Conservation (phyloP, 179 eudicot species). For the Silene coronaria region DNA sequence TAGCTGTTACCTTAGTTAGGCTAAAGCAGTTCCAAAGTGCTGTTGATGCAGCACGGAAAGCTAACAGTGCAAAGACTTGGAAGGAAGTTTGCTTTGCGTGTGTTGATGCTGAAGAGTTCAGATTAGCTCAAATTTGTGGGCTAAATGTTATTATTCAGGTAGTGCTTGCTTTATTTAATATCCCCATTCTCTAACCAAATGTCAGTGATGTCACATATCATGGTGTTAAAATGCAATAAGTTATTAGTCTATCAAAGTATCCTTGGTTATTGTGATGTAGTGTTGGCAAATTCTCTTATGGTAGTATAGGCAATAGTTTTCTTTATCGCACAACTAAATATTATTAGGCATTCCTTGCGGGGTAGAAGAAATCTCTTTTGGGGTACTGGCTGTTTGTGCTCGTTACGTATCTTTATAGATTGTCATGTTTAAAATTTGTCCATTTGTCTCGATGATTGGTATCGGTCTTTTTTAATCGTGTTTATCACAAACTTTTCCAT, state of each 20-base stretch:
- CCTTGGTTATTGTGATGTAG: neutral
- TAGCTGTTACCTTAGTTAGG: conserved; percentile 73
- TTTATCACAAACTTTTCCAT: neutral
- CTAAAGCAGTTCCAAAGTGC: conserved; percentile 84
- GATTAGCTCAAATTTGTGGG: conserved; percentile 92
- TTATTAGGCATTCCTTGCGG: too few relatives aligned
- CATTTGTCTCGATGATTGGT: neutral
- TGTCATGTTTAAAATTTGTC: neutral
- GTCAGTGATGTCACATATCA: neutral
- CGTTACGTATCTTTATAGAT: neutral
- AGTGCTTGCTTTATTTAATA: neutral
- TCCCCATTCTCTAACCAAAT: neutral
- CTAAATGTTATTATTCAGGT: conserved; percentile 91
- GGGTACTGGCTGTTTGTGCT: neutral
- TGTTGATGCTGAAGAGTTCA: conserved; percentile 97
- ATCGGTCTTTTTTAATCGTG: too few relatives aligned
- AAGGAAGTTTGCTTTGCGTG: conserved; percentile 52
- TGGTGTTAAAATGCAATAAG: neutral
- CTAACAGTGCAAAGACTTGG: conserved; percentile 63
- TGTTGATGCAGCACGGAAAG: conserved; percentile 93
- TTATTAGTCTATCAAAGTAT: neutral
- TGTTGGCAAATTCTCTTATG: neutral
- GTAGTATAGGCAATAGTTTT: neutral
- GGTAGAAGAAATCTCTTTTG: neutral
- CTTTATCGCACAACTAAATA: neutral